Conservation (phyloP, 768 basidiomycete genomes). For the Hypholoma sublateritium region DNA sequence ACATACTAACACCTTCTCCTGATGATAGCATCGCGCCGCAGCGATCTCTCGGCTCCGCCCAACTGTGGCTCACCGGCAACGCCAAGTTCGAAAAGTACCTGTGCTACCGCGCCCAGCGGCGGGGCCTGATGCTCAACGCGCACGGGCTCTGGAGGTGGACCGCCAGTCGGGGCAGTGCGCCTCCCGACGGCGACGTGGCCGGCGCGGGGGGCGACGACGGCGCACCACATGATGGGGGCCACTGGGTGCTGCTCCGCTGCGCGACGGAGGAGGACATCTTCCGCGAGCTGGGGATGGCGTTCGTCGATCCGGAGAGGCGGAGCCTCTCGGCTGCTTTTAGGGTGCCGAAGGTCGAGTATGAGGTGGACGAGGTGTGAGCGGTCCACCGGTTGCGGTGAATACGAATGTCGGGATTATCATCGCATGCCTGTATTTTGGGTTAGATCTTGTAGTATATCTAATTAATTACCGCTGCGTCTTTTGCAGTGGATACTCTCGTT, state of each 20-base stretch:
- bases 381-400: too few relatives aligned
- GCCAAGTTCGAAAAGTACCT: slow-evolving; percentile 42
- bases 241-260: slow-evolving; percentile 47
- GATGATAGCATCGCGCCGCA: slow-evolving; percentile 41
- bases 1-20: slow-evolving; percentile 2
- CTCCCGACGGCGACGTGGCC: background rate
- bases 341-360: background rate
- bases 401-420: too few relatives aligned
- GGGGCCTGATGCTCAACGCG: slow-evolving; percentile 55
- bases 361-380: background rate
- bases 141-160: slow-evolving; percentile 66
- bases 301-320: slow-evolving; percentile 20
- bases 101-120: slow-evolving; percentile 38
- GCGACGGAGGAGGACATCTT: slow-evolving; percentile 47
- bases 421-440: too few relatives aligned
- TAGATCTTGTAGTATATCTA: too few relatives aligned
- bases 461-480: too few relatives aligned
- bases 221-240: slow-evolving; percentile 24
- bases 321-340: slow-evolving; percentile 14
- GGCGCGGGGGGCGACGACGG: background rate
- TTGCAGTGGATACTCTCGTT: too few relatives aligned
- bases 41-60: slow-evolving; percentile 50
- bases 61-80: slow-evolving; percentile 60
- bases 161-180: background rate
- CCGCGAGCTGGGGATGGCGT: slow-evolving; percentile 37